Evolutionary conservation across 78 protist species (phyloP).

Genomic region (Dictyostelium capitatum): DNA sequence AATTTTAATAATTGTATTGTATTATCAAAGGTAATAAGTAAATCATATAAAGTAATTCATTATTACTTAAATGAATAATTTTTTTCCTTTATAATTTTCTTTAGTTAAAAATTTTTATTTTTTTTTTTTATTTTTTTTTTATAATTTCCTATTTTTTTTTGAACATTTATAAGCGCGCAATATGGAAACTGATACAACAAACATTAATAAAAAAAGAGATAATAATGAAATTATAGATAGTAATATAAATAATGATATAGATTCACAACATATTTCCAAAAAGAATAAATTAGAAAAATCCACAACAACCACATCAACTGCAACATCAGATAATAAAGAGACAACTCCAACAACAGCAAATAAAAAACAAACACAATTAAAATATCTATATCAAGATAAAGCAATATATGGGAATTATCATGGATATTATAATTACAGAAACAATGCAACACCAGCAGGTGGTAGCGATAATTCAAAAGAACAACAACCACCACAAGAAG

Average conservation of each 20-base stretch:
- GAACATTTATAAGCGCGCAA: no score
- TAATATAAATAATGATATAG: not conserved
- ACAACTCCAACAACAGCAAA: not conserved
- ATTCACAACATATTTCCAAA: not conserved
- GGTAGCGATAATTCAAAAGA: no score
- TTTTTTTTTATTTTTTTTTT: no score
- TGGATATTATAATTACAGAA: slow-evolving; percentile 48
- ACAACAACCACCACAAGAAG: not conserved
- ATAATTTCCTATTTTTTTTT: no score
- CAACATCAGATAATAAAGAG: not conserved
- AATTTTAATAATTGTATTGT: no score
- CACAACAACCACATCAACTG: not conserved
- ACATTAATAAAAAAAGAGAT: no score
- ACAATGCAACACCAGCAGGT: not conserved
- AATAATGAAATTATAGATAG: not conserved
- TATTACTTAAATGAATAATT: no score
- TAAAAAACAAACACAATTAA: not conserved
- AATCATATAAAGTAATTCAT: no score
- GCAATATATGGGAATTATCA: slow-evolving; percentile 67
- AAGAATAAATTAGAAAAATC: not conserved
- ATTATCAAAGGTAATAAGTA: no score
- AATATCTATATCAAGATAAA: not conserved
- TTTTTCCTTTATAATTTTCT: no score
- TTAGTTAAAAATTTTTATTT: no score
- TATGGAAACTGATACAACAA: no score